A percentile compares a stretch with the other conserved stretches of the same genome.
Evolutionary conservation across 2,329 filamentous ascomycete genomes (phyloP).

Genomic region (Alternaria conjuncta): DNA sequence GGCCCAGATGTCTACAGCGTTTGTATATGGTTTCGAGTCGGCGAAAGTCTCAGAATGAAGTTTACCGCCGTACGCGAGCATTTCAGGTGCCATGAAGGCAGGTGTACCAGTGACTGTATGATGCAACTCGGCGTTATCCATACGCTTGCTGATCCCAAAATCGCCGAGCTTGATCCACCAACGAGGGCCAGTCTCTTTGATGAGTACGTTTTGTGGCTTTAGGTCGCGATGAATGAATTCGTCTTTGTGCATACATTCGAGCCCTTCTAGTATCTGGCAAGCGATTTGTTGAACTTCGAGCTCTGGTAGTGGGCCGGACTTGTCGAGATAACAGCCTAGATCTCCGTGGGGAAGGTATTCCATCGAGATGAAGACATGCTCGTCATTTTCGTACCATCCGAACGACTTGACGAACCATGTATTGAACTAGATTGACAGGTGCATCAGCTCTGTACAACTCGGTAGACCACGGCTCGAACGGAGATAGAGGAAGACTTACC

Average conservation of each 20-base stretch:
- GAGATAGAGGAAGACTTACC: neutral
- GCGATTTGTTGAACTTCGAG: neutral
- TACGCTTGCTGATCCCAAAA: neutral
- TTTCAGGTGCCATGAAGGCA: neutral
- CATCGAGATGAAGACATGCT: neutral
- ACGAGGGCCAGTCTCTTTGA: rapidly evolving
- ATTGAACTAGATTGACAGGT: no score
- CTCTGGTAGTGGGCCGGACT: neutral
- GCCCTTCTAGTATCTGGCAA: rapidly evolving
- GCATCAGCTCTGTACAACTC: no score
- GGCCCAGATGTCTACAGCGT: no score
- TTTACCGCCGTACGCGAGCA: no score
- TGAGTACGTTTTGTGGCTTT: neutral
- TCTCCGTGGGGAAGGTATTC: neutral
- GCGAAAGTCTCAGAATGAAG: no score
- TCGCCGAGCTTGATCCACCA: neutral
- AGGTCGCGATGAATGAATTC: neutral
- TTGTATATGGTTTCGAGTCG: no score
- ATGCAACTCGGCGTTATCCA: neutral
- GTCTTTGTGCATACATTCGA: rapidly evolving
- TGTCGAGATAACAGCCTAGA: neutral
- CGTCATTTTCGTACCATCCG: neutral
- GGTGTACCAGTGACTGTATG: neutral
- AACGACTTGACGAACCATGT: neutral
- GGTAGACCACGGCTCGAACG: no score